Conservation (phyloP, 176 grass and related monocot genomes). For the Musa itinerans region DNA sequence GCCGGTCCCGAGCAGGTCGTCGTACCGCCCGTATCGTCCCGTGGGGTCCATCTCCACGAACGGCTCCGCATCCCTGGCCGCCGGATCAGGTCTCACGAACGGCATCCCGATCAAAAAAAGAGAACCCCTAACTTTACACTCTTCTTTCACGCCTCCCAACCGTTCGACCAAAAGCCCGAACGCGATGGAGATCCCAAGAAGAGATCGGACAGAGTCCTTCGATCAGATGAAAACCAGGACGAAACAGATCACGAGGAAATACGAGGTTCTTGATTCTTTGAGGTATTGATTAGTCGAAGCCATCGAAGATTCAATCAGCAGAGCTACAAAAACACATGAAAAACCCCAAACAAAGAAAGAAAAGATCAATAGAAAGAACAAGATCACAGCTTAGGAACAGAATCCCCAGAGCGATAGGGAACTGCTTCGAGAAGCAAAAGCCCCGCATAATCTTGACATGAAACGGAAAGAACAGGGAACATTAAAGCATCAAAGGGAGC, state of each 20-base stretch:
- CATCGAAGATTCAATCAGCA: not conserved
- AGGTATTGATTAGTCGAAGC: slow-evolving; percentile 1
- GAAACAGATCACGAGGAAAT: slow-evolving; percentile 18
- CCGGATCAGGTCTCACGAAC: slow-evolving; percentile 12
- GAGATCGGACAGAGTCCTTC: too few relatives aligned
- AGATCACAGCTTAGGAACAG: not conserved
- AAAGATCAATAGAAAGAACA: not conserved
- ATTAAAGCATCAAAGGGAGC: too few relatives aligned
- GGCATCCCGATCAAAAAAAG: slow-evolving; percentile 6
- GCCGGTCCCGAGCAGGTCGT: slow-evolving; percentile 57
- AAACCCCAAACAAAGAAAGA: not conserved
- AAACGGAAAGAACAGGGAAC: too few relatives aligned
- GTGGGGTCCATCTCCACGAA: slow-evolving; percentile 90
- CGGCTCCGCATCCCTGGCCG: slow-evolving; percentile 40
- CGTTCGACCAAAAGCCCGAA: not conserved
- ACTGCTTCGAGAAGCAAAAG: too few relatives aligned
- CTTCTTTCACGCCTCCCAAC: not conserved
- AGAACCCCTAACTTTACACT: not conserved
- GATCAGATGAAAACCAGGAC: slow-evolving; percentile 3
- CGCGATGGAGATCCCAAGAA: not conserved
- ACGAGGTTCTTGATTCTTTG: not conserved
- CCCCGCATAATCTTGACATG: too few relatives aligned
- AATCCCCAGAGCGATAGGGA: not conserved
- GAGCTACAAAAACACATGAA: not conserved
- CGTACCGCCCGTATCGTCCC: slow-evolving; percentile 78